These are phyloP conservation scores for Chalciporus chontae DNA, from an alignment of 768 basidiomycete genomes.

Conservation along the genomic window DNA sequence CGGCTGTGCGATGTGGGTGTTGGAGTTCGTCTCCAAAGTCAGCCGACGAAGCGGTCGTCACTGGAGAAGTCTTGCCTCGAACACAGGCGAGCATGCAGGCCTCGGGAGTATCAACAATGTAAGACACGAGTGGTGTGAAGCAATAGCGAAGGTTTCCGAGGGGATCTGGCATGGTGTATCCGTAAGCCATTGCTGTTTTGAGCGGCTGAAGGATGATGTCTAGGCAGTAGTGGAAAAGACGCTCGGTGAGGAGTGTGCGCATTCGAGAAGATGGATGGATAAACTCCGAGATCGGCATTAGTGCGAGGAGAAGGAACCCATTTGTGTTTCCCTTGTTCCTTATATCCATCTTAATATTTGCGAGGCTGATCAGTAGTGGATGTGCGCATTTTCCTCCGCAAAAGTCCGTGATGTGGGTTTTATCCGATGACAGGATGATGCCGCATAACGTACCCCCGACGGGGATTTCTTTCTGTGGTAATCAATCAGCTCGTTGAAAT, in stretches of 20 bases:
- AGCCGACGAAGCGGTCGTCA: slow-evolving; percentile 29
- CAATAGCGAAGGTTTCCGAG: not conserved
- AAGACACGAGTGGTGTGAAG: slow-evolving; percentile 27
- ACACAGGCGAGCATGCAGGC: slow-evolving; percentile 29
- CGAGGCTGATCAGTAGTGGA: slow-evolving; percentile 29
- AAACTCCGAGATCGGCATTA: not conserved
- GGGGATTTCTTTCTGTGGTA: slow-evolving; percentile 11
- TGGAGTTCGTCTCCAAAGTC: slow-evolving; percentile 30
- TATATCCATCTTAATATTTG: slow-evolving; percentile 26
- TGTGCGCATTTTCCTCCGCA: slow-evolving; percentile 29
- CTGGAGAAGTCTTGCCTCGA: slow-evolving; percentile 27
- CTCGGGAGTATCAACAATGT: slow-evolving; percentile 34
- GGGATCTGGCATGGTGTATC: too few species aligned
- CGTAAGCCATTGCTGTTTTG: not conserved
- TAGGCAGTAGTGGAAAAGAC: not conserved
- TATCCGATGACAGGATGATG: slow-evolving; percentile 28
- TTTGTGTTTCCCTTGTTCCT: slow-evolving; percentile 4
- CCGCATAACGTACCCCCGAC: slow-evolving; percentile 20
- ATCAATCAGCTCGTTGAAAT: not conserved
- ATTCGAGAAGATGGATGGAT: not conserved
- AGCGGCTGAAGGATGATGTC: not conserved
- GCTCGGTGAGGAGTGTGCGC: not conserved
- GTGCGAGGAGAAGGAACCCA: not conserved
- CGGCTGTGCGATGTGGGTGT: slow-evolving; percentile 23
- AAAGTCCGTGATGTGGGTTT: slow-evolving; percentile 31